Conservation (phyloP, 371 early-diverging fungal species). For the Zancudomyces culisetae region DNA sequence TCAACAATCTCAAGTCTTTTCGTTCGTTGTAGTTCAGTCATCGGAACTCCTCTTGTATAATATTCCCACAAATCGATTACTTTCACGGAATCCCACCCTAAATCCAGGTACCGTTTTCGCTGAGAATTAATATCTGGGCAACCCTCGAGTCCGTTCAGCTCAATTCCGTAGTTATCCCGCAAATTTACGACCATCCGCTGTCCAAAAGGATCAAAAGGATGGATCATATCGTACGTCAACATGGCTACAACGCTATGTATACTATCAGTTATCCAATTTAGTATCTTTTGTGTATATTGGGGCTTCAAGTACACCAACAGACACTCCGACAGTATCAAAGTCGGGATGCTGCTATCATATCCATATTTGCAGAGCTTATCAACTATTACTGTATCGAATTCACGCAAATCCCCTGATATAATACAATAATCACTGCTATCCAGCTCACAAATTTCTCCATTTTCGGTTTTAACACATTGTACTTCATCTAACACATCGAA, state of each 20-base stretch:
- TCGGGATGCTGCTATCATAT: constrained; percentile 51
- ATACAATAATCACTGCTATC: constrained; percentile 33
- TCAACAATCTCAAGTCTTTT: constrained; percentile 64
- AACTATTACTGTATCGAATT: constrained; percentile 33
- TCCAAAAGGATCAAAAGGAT: constrained; percentile 80
- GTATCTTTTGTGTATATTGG: constrained; percentile 34
- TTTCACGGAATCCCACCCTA: constrained; percentile 34
- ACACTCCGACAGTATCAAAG: constrained; percentile 80
- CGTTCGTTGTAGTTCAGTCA: constrained; percentile 14
- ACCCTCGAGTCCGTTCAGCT: constrained; percentile 25
- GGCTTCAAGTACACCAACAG: constrained; percentile 73
- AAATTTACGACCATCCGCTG: constrained; percentile 75
- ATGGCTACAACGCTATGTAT: constrained; percentile 5
- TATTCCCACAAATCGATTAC: constrained; percentile 52
- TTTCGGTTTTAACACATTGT: constrained; percentile 14
- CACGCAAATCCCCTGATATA: constrained; percentile 62
- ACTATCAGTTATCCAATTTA: constrained; percentile 42
- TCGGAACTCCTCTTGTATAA: too few relatives aligned
- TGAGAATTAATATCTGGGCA: constrained; percentile 56
- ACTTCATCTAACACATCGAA: constrained; percentile 27
- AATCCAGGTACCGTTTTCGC: constrained; percentile 27
- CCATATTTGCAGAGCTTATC: constrained; percentile 38
- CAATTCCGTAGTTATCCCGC: constrained; percentile 22
- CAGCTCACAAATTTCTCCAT: background rate
- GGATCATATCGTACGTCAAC: constrained; percentile 63